Conservation (phyloP, 2,329 filamentous ascomycete genomes). For the Emergomyces orientalis region DNA sequence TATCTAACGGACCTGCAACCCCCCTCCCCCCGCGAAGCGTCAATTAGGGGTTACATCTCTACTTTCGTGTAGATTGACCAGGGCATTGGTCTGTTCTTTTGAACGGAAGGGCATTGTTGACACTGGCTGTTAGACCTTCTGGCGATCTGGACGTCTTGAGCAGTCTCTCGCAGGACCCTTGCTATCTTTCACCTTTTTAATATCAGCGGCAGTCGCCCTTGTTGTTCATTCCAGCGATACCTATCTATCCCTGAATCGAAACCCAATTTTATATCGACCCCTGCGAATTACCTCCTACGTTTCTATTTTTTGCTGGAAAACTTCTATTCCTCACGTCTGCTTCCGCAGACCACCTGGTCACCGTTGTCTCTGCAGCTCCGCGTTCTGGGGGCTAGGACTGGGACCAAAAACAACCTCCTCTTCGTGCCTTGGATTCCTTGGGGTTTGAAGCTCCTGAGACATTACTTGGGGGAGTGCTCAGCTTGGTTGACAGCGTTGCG, state of each 20-base stretch:
- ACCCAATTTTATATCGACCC: not conserved
- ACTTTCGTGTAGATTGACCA: not conserved
- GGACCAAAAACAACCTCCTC: not conserved
- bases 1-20: not conserved
- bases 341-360: not conserved
- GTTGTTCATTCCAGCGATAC: not conserved
- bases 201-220: not conserved
- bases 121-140: conserved; percentile 4
- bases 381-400: not conserved
- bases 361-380: not conserved
- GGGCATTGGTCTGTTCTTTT: not conserved
- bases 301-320: not conserved
- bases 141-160: not conserved
- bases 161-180: not conserved
- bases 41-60: conserved; percentile 2
- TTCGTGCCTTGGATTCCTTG: not conserved
- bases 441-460: not conserved
- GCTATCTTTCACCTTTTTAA: not conserved
- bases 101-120: not conserved
- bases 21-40: not conserved
- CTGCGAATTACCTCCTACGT: not conserved
- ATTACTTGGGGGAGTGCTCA: conserved; percentile 15
- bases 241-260: not conserved
- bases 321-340: not conserved
- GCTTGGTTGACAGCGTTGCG: conserved; percentile 26